Evolutionary conservation across 2,329 filamentous ascomycete species (phyloP), one percentile per base, ranked within the genome.

Genomic region (Ceratocystis papillata): DNA sequence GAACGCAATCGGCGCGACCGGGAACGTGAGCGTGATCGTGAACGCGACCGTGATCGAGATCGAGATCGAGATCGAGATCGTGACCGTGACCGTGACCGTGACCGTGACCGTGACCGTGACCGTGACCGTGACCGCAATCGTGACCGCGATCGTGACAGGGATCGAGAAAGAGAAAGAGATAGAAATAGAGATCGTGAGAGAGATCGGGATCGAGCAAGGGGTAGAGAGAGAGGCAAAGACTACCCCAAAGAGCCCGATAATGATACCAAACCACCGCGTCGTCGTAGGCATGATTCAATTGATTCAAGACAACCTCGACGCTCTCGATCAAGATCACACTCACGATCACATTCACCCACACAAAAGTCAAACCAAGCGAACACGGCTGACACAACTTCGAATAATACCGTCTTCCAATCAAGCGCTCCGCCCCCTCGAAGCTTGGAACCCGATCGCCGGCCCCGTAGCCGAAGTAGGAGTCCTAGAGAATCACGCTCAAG

Each of bases 41-140:
- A 64, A 5, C 53, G 66, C 17, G 63, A 67, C 7, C 46, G 48
- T 1, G 46, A 33, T n/a, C 50, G 46, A 28, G 41, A 53, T n/a
- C 28, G 62, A 10, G 62, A 65, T 6, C 28, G 61, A 3, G 46
- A 65, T 1, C 22, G 62, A 1, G 50, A 67, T 3, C 22, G 62
- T 28, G 62, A 67, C n/a, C 41, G 66, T 25, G 22, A 62, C 25
- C 65, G 66, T 8, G 59, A 67, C 5, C 55, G 66, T 4, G 59
- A 62, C 37, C 45, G 63, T 4, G 57, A 65, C 37, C 59, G 59
- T 15, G 55, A 64, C 10, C 66, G 65, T 3, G 33, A 61, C 12
- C 22, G 22, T 25, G 22, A 62, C 25, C 65, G 66, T 8, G 59
- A 67, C 5, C 55, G 66, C 7, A 63, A 62, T 48, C 45, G 63